Conservation (phyloP, 805 yeast genomes). For the Wickerhamiella siamensis region DNA sequence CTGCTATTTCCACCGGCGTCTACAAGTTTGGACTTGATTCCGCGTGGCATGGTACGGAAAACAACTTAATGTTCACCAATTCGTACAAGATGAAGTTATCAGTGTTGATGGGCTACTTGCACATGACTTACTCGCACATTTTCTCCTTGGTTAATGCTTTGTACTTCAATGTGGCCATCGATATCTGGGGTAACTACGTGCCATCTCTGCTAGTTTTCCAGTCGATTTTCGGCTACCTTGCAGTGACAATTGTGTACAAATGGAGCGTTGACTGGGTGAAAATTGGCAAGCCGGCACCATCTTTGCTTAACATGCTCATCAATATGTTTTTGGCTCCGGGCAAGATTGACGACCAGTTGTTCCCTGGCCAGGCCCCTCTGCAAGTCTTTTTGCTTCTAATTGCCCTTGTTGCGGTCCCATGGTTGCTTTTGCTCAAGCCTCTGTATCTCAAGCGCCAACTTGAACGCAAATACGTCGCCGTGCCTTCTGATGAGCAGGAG, state of each 20-base stretch:
- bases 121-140: slow-evolving; percentile 80
- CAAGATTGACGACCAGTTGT: slow-evolving; percentile 61
- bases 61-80: slow-evolving; percentile 75
- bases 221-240: slow-evolving; percentile 85
- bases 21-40: slow-evolving; percentile 83
- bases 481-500: slow-evolving; percentile 5
- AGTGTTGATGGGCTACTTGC: slow-evolving; percentile 82
- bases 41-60: slow-evolving; percentile 96
- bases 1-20: slow-evolving; percentile 50
- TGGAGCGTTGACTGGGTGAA: slow-evolving; percentile 90
- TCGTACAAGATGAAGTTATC: slow-evolving; percentile 97
- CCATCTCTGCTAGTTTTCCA: slow-evolving; percentile 95
- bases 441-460: slow-evolving; percentile 47
- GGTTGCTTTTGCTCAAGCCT: slow-evolving; percentile 79
- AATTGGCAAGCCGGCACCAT: slow-evolving; percentile 70
- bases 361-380: slow-evolving; percentile 60
- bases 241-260: slow-evolving; percentile 76
- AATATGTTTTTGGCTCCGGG: slow-evolving; percentile 95
- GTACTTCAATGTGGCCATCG: slow-evolving; percentile 55
- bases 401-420: slow-evolving; percentile 87
- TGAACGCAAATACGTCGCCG: slow-evolving; percentile 25
- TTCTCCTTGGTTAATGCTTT: slow-evolving; percentile 73
- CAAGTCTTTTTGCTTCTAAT: slow-evolving; percentile 57
- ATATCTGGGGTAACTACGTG: slow-evolving; percentile 80
- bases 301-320: slow-evolving; percentile 84